These are phyloP conservation scores for Dothideomycetes sp. DNA, from an alignment of 2,329 filamentous ascomycete species.

Conservation along the genomic window DNA sequence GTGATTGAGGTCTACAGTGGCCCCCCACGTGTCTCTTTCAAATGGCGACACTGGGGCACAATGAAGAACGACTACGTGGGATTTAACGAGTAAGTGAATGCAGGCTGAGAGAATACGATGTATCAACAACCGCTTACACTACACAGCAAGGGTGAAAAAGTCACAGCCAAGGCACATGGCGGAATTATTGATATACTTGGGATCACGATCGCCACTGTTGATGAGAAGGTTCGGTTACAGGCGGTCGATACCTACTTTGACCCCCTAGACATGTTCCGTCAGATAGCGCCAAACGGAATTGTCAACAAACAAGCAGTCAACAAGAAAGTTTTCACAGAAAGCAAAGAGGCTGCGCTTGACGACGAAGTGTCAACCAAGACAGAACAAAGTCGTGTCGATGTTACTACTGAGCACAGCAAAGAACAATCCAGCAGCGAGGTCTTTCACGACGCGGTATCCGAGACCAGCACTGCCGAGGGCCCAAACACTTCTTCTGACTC, in stretches of 20 bases:
- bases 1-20: conserved; percentile 57
- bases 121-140: conserved; percentile 14
- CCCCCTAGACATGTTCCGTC: conserved; percentile 55
- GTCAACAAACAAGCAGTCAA: conserved; percentile 33
- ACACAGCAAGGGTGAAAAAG: conserved; percentile 49
- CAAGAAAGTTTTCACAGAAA: conserved; percentile 17
- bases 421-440: conserved; percentile 7
- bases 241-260: conserved; percentile 55
- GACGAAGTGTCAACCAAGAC: conserved; percentile 3
- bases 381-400: conserved; percentile 13
- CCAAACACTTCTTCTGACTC: too few relatives aligned
- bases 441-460: conserved; percentile 8
- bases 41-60: conserved; percentile 57
- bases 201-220: conserved; percentile 50
- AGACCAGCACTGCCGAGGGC: too few relatives aligned
- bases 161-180: conserved; percentile 50
- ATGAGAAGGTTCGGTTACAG: conserved; percentile 48
- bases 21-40: conserved; percentile 50
- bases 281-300: conserved; percentile 44
- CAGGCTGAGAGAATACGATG: background rate
- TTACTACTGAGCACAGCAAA: conserved; percentile 13
- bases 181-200: conserved; percentile 53
- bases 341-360: conserved; percentile 16
- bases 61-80: conserved; percentile 59
- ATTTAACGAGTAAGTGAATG: conserved; percentile 45